Conservation (phyloP, 352 stramenopile genomes). For the Hyphochytrium catenoides region DNA sequence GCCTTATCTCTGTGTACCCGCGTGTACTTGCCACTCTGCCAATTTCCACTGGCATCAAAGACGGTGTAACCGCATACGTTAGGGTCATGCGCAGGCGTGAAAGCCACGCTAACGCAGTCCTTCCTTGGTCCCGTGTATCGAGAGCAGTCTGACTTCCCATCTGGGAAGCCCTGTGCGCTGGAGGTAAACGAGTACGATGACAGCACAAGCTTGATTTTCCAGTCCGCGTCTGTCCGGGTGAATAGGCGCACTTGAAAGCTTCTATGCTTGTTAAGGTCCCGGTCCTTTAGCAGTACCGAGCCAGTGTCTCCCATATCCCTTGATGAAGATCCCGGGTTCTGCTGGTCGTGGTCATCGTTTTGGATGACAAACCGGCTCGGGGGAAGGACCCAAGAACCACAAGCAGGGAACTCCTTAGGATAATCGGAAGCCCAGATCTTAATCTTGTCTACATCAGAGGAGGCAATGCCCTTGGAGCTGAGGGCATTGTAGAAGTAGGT, state of each 20-base stretch:
- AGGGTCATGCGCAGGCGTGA: conserved; percentile 20
- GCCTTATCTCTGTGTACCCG: conserved; percentile 31
- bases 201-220: conserved; percentile 33
- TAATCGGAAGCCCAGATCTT: conserved; percentile 53
- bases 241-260: conserved; percentile 33
- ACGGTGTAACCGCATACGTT: conserved; percentile 32
- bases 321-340: conserved; percentile 18
- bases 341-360: conserved; percentile 46
- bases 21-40: conserved; percentile 22
- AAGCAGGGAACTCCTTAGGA: conserved; percentile 23
- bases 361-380: conserved; percentile 32
- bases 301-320: conserved; percentile 26
- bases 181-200: conserved; percentile 31
- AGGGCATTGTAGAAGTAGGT: conserved; percentile 21
- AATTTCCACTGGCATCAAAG: conserved; percentile 15
- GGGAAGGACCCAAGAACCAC: conserved; percentile 30
- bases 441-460: conserved; percentile 27
- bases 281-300: conserved; percentile 24
- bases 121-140: conserved; percentile 2
- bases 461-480: conserved; percentile 17
- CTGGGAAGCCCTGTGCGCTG: conserved; percentile 24
- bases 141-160: conserved; percentile 11
- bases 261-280: conserved; percentile 21
- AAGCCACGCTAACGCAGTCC: conserved; percentile 14
- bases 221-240: conserved; percentile 22